Conservation (phyloP, 2,329 filamentous ascomycete genomes). For the Claviceps cyperi region DNA sequence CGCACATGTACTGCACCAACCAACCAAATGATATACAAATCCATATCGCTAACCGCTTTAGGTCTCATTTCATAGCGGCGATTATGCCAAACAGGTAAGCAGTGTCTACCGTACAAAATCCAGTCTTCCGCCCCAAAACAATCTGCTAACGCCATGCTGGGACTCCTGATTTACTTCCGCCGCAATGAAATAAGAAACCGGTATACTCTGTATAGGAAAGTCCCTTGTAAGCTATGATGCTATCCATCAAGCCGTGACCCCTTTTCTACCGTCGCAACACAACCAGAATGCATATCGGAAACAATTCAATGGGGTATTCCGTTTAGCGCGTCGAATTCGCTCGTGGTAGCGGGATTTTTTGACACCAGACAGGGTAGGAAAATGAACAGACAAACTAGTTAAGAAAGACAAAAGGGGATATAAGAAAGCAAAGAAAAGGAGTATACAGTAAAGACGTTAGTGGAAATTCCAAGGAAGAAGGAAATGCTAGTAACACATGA, state of each 20-base stretch:
- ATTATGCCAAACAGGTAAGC: background rate
- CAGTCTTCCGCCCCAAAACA: background rate
- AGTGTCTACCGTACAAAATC: background rate
- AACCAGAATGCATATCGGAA: constrained; percentile 9
- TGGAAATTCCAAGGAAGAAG: constrained; percentile 2
- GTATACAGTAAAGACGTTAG: constrained; percentile 3
- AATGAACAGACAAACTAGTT: background rate
- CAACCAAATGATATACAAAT: background rate
- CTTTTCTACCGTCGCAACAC: background rate
- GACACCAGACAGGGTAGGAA: background rate
- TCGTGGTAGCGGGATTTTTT: background rate
- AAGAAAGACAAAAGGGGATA: background rate
- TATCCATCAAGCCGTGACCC: background rate
- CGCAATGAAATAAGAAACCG: background rate
- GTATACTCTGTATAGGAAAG: background rate
- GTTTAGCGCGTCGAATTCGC: constrained; percentile 10
- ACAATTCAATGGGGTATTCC: constrained; percentile 19
- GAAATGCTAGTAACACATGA: background rate
- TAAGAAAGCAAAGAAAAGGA: background rate
- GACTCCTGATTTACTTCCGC: constrained; percentile 4
- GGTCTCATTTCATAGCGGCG: background rate
- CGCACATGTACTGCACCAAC: too few relatives aligned
- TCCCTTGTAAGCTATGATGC: background rate
- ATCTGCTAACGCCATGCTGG: constrained; percentile 9
- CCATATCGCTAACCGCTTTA: background rate